Conservation (phyloP, 2,329 filamentous ascomycete genomes). For the Colletotrichum liriopes region DNA sequence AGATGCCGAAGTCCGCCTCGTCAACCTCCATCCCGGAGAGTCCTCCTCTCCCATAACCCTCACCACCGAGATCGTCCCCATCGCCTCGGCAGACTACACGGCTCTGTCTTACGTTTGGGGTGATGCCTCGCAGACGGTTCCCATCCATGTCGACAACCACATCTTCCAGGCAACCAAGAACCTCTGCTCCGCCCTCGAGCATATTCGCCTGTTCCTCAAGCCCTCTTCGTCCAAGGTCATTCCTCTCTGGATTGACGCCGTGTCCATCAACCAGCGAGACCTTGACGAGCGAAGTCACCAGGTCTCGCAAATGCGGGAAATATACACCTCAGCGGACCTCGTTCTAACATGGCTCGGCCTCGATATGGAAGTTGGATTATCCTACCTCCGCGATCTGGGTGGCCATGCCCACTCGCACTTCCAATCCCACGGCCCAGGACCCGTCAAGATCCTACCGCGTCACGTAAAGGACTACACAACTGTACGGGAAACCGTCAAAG, state of each 20-base stretch:
- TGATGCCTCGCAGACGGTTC: slow-evolving; percentile 1
- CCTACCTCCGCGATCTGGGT: background rate
- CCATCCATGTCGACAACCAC: slow-evolving; percentile 25
- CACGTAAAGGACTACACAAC: background rate
- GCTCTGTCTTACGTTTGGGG: slow-evolving; percentile 47
- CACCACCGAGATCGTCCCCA: background rate
- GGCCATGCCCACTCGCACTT: background rate
- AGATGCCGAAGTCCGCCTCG: background rate
- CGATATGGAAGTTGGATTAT: background rate
- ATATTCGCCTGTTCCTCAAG: slow-evolving; percentile 23
- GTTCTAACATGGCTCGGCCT: slow-evolving; percentile 44
- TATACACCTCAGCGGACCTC: slow-evolving; percentile 40
- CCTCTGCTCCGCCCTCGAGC: slow-evolving; percentile 23
- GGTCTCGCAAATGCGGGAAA: slow-evolving; percentile 41
- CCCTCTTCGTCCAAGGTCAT: slow-evolving; percentile 20
- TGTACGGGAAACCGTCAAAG: background rate
- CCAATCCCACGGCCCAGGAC: background rate
- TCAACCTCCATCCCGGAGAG: background rate
- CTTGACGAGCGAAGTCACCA: slow-evolving; percentile 44
- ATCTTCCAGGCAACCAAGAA: slow-evolving; percentile 18
- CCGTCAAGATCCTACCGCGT: background rate
- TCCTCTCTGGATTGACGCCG: slow-evolving; percentile 44
- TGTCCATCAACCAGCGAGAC: slow-evolving; percentile 46
- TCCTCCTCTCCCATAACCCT: background rate
- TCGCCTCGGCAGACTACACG: background rate